Base-by-base conservation (phyloP, 2,329 filamentous ascomycete genomes). In the Taxawa tesnikishii region DNA sequence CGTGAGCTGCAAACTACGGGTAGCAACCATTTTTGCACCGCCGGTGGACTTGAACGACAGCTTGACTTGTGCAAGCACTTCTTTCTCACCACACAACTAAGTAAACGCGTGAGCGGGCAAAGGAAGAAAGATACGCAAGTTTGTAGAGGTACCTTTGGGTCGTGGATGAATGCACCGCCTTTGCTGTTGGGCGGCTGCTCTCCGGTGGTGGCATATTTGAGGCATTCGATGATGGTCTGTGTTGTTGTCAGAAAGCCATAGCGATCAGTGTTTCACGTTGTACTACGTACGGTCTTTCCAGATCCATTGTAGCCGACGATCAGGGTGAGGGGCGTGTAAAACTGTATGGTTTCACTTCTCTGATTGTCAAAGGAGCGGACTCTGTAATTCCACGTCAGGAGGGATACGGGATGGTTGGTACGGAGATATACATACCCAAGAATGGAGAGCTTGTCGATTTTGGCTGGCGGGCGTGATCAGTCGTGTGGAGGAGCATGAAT, bases 261-360 rank as follows among this genome's bases (percentile, higher is more conserved):
- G 14, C 17, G 6, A 31, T 17, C 11, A 12, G 21, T 15, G 28
- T 30, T 3, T 19, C 8, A 15, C 12, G n/a, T 28, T 15, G 16
- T 12, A 30, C 12, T 15, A 46, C 55, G 27, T 59, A 72, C 68
- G 7, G 90, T 98, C 63, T 98, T 98, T 40, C 90, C 90, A 1
- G 88, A 96, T 34, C 90, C 90, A 62, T 98, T 98, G 59, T 85
- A 83, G 37, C 90, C 90, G 37, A 98, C 92, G 45, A 98, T 98
- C 40, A 98, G 70, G 9, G 90, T 98, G 35, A 98, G 69, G 15
- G 90, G 92, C 1, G 83, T 80, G 43, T 85, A 77, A 55, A 98
- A 96, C 45, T 80, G 70, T 40, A 96, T 93, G 23, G 73, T 79
- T 59, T 94, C 82, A 42, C 70, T 70, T 38, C 70, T 65, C 26